Evolutionary conservation across 768 basidiomycete species (phyloP).

Genomic region (Crassisporium funariophilum): DNA sequence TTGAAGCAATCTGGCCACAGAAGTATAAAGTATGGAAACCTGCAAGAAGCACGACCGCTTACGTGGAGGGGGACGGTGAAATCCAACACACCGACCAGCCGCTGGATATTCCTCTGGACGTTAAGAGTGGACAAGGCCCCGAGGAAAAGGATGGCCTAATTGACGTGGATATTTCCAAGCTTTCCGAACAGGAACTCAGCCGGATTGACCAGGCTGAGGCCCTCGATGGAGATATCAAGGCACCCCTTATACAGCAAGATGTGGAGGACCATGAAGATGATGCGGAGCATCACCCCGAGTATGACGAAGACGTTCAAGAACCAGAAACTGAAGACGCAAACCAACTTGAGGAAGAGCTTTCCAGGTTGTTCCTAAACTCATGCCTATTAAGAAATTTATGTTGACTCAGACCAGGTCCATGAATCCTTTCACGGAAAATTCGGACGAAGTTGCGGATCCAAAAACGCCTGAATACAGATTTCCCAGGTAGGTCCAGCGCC

Average conservation of each 20-base stretch:
- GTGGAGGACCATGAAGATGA: slow-evolving; percentile 28
- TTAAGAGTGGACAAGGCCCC: slow-evolving; percentile 13
- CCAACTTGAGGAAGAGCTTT: slow-evolving; percentile 3
- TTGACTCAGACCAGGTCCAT: background rate
- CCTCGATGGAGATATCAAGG: slow-evolving; percentile 12
- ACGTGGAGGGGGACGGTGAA: slow-evolving; percentile 10
- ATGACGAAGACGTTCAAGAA: slow-evolving; percentile 18
- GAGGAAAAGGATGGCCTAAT: slow-evolving; percentile 27
- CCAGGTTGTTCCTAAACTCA: no score
- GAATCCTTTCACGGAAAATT: slow-evolving; percentile 11
- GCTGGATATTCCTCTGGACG: slow-evolving; percentile 17
- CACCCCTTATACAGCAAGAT: background rate
- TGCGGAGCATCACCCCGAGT: slow-evolving; percentile 19
- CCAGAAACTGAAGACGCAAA: slow-evolving; percentile 15
- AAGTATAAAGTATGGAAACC: slow-evolving; percentile 62
- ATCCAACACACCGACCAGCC: slow-evolving; percentile 16
- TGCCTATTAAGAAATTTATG: background rate
- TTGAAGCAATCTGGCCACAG: slow-evolving; percentile 83
- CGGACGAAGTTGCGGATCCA: background rate
- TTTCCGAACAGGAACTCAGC: slow-evolving; percentile 52
- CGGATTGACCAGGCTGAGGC: slow-evolving; percentile 27
- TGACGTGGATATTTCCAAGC: slow-evolving; percentile 55
- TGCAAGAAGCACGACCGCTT: no score
- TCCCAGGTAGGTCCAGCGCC: slow-evolving; percentile 1
- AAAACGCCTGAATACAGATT: slow-evolving; percentile 7